Evolutionary conservation across 148 eudicot genomes (phyloP), one percentile per base, ranked within the genome.

Genomic region (Vaccinium myrtillus): DNA sequence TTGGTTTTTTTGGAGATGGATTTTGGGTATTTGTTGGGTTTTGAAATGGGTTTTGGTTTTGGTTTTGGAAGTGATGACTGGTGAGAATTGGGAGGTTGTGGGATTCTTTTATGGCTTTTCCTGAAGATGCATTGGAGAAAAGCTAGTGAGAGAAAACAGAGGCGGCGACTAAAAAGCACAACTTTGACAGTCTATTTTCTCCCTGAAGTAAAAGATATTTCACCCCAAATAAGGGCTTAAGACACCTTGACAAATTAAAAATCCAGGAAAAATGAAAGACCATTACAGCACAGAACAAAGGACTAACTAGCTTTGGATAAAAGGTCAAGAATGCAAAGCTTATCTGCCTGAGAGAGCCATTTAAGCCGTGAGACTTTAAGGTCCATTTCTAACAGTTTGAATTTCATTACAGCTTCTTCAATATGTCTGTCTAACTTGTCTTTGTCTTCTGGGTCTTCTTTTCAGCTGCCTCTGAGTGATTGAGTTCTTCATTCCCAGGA

Each of bases 401-500:
- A 39, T 79, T 50, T 23, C 13, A 36, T 46, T 54, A 79, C 43
- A 50, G 30, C 65, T 70, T 55, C 70, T 73, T 80, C 54, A 18
- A 70, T 39, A 19, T 27, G 15, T 70, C 86, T 88, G 15, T 70
- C 86, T 88, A 91, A 84, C 83, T 87, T 54, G 91, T 84, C 90
- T 93, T 93, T 15, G 92, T 75, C 83, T 91, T 94, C 12, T 85
- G 85, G 76, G 89, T 85, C 91, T 88, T 93, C 86, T 88, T 94
- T 83, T 92, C 50, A 82, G 76, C 81, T 84, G 96, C 83, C 87
- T 89, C 88, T 93, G 88, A 36, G 89, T 75, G 36, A 90, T 83
- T 39, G 94, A 85, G 58, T 84, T 89, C 91, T 93, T 94, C 95
- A 94, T 91, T 46, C 93, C 96, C 11, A 94, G 61, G 86, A 92